Percentiles rank a stretch among this genome's conserved stretches.
Evolutionary conservation across 176 grass and related monocot genomes (phyloP).

Genomic region (Zizania latifolia): DNA sequence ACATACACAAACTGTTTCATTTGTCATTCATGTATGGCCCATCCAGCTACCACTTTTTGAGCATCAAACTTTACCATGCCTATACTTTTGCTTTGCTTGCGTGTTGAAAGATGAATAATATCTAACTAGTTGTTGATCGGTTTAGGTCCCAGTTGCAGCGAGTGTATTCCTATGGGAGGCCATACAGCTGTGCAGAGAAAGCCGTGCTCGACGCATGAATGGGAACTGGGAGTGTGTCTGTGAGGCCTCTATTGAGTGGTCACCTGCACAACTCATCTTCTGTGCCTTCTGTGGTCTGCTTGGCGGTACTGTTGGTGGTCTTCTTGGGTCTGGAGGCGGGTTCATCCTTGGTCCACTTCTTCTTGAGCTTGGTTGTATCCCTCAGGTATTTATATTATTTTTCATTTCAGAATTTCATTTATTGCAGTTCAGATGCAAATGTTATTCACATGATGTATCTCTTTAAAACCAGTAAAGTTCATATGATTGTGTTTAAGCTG

Average conservation of each 20-base stretch:
- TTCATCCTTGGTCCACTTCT: conserved; percentile 97
- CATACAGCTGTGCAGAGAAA: conserved; percentile 59
- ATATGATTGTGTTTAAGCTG: not conserved
- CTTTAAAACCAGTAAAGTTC: not conserved
- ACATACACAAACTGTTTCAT: not conserved
- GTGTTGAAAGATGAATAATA: not conserved
- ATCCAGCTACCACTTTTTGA: not conserved
- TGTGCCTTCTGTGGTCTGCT: conserved; percentile 82
- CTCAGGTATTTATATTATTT: conserved; percentile 54
- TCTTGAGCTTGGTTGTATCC: conserved; percentile 92
- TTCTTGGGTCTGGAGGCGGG: conserved; percentile 87
- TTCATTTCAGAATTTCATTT: not conserved
- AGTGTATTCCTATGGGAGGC: conserved; percentile 74
- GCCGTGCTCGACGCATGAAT: conserved; percentile 46
- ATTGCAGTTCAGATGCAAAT: not conserved
- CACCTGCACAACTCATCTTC: conserved; percentile 66
- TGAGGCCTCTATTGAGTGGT: conserved; percentile 88
- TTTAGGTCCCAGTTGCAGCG: conserved; percentile 55
- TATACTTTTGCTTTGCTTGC: not conserved
- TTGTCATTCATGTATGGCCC: not conserved
- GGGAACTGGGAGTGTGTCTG: conserved; percentile 82
- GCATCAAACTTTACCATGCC: not conserved
- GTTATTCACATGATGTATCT: not conserved
- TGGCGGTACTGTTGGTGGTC: conserved; percentile 82
- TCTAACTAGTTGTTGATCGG: conserved; percentile 14